phyloP scores from a whole-genome alignment of 1,139 yeast genomes.

The Candida tropicalis region DNA sequence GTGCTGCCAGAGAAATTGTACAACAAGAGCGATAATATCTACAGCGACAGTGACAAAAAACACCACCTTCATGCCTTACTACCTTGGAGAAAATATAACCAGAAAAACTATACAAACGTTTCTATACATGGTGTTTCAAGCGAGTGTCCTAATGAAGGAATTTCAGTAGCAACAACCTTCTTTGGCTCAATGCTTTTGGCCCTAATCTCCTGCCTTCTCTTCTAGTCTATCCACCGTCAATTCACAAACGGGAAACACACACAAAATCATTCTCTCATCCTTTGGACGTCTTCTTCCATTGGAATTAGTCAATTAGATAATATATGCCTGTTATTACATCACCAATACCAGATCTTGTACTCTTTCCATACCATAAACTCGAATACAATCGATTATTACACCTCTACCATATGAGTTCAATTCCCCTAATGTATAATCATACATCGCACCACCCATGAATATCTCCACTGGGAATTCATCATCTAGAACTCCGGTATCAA shows the following conservation, averaged over 20 bases:
- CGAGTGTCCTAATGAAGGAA: slow-evolving; percentile 14
- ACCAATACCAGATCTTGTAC: slow-evolving; percentile 24
- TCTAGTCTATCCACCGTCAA: slow-evolving; percentile 6
- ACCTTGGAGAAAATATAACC: slow-evolving; percentile 7
- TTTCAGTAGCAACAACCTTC: slow-evolving; percentile 3
- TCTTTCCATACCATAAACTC: slow-evolving; percentile 41
- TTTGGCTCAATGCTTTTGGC: slow-evolving; percentile 11
- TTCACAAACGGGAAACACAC: slow-evolving; percentile 1
- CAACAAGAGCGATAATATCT: slow-evolving; percentile 10
- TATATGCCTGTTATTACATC: slow-evolving; percentile 6
- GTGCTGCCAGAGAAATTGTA: slow-evolving; percentile 12
- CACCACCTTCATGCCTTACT: slow-evolving; percentile 4
- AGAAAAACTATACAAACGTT: slow-evolving; percentile 14
- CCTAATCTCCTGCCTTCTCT: slow-evolving; percentile 8
- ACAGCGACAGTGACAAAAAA: slow-evolving; percentile 2
- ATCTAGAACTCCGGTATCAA: slow-evolving; percentile 23
- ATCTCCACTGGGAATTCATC: slow-evolving; percentile 21
- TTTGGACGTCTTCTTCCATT: slow-evolving; percentile 18
- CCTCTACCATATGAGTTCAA: slow-evolving; percentile 26
- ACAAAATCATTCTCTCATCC: slow-evolving; percentile 11
- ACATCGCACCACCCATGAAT: slow-evolving; percentile 17
- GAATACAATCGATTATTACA: slow-evolving; percentile 38
- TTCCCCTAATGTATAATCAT: slow-evolving; percentile 21
- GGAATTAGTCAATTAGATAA: slow-evolving; percentile 7
- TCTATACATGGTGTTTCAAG: slow-evolving; percentile 14